These are phyloP conservation scores for Rhodofomes roseus DNA, from an alignment of 1,284 basidiomycete species.

Conservation along the genomic window DNA sequence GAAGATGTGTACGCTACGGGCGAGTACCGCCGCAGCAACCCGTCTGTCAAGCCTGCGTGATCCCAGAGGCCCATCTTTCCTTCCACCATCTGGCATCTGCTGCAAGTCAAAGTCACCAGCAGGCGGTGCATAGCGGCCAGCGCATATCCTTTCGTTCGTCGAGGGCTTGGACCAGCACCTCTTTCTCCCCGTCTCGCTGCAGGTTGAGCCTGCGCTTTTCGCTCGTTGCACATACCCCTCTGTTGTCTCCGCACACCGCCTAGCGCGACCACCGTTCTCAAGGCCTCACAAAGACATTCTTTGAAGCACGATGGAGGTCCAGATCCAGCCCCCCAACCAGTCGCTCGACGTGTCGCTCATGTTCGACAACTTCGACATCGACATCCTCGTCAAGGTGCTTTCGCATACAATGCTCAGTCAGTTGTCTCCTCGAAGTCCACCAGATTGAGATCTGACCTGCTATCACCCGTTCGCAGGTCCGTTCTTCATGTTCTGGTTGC, in stretches of 20 bases:
- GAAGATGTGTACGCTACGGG: not conserved
- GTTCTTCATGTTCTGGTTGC: conserved; percentile 76
- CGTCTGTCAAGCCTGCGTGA: not conserved
- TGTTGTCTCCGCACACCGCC: not conserved
- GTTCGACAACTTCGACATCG: conserved; percentile 67
- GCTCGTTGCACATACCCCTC: not conserved
- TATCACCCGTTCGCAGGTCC: conserved; percentile 49
- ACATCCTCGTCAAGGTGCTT: conserved; percentile 74
- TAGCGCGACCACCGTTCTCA: not conserved
- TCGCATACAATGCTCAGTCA: conserved; percentile 74
- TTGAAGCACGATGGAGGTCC: conserved; percentile 1
- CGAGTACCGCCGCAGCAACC: not conserved
- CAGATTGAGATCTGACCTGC: no score
- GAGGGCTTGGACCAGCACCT: not conserved
- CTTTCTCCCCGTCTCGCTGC: not conserved
- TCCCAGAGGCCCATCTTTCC: not conserved
- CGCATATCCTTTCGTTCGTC: not conserved
- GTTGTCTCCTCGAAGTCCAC: conserved; percentile 21
- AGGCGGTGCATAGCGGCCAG: conserved; percentile 1
- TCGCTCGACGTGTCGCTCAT: conserved; percentile 32
- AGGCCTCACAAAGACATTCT: not conserved
- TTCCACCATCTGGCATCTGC: not conserved
- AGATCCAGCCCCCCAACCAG: conserved; percentile 10
- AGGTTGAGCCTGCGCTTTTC: conserved; percentile 9
- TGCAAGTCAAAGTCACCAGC: conserved; percentile 3